Evolutionary conservation across 345 rosid species (phyloP), one percentile per base, ranked within the genome.

Genomic region (Viola odorata): DNA sequence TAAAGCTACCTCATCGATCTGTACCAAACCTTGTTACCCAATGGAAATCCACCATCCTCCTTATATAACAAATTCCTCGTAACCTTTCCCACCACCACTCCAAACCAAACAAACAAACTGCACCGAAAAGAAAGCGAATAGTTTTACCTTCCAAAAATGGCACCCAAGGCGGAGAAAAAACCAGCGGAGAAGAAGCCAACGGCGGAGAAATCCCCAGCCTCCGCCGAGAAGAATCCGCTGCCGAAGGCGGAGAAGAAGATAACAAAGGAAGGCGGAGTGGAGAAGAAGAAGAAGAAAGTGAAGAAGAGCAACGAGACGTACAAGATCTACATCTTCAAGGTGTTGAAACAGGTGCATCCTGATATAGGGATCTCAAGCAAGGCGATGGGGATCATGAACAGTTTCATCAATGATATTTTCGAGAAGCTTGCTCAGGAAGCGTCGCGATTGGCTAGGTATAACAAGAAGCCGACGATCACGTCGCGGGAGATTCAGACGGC

Each of bases 341-440:
- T 84, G 12, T 57, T 83, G 58, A 83, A 83, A 56, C 88, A 83
- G 73, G 85, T 83, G 0, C 85, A 83, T 16, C 85, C 85, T 0
- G 88, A 77, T 10, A 81, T 83, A 37, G 88, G 91, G 15, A 75
- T 83, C 60, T 83, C 86, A 5, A 84, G 91, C 61, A 82, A 85
- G 67, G 91, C 88, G 0, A 85, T 85, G 88, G 91, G 86, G 23
- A 85, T 83, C 45, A 83, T 85, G 91, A 85, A 85, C 75, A 85
- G 86, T 61, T 83, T 85, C 65, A 82, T 85, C 69, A 85, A 85
- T 45, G 91, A 85, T 11, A 82, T 85, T 0, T 85, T 85, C 59
- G 86, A 85, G 85, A 85, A 85, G 39, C 79, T 86, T 41, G 88
- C 86, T 0, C 84, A 83, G 42, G 91, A 85, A 38, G 48, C 91